Evolutionary conservation across 805 yeast species (phyloP).

Genomic region (Pichia scutulata): DNA sequence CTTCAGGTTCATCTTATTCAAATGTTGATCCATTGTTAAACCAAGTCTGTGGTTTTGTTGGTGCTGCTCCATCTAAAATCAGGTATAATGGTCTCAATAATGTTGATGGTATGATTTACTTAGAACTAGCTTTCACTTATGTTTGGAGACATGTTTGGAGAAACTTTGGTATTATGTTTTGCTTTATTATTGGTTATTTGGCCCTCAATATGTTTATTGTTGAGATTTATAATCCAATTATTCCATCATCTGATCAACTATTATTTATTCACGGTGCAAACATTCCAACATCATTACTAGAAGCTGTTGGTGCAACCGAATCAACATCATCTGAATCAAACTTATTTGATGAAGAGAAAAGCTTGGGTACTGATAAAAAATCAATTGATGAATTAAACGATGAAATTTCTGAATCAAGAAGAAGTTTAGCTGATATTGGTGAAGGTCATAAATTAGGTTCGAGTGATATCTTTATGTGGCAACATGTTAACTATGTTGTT

Average conservation of each 20-base stretch:
- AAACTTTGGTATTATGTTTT: constrained; percentile 53
- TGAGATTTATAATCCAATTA: constrained; percentile 25
- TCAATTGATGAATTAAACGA: constrained; percentile 21
- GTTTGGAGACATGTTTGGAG: constrained; percentile 64
- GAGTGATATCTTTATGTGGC: constrained; percentile 54
- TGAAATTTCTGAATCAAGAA: constrained; percentile 19
- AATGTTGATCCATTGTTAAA: constrained; percentile 28
- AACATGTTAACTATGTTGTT: constrained; percentile 49
- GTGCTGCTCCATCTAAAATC: constrained; percentile 32
- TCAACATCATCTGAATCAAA: constrained; percentile 6
- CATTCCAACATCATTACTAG: constrained; percentile 22
- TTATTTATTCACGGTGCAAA: constrained; percentile 22
- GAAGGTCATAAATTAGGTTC: constrained; percentile 25
- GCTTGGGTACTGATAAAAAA: constrained; percentile 1
- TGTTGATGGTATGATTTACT: constrained; percentile 47
- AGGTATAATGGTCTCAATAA: constrained; percentile 20
- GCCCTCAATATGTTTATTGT: constrained; percentile 22
- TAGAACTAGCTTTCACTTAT: constrained; percentile 41
- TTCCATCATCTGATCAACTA: constrained; percentile 28
- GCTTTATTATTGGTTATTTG: constrained; percentile 35
- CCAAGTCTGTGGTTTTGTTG: constrained; percentile 46
- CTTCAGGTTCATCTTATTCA: constrained; percentile 49
- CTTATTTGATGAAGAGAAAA: constrained; percentile 24
- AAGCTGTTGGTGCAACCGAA: constrained; percentile 13
- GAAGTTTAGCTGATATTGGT: background rate